phyloP scores from a whole-genome alignment of 1,139 yeast species.

The Debaryomycetaceae sp. region DNA sequence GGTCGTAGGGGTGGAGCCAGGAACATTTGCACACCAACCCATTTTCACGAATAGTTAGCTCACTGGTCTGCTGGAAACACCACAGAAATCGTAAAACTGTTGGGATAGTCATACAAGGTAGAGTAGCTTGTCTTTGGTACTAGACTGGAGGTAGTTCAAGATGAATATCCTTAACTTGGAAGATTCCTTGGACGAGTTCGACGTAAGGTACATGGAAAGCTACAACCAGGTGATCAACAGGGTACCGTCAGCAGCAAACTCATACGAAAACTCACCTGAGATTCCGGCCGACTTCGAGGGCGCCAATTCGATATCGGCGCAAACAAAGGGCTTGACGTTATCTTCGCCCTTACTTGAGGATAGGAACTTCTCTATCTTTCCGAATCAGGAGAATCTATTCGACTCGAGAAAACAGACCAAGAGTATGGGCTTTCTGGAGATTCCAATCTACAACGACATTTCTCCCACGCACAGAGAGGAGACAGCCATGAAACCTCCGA shows the following conservation, averaged over 20 bases:
- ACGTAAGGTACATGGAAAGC: conserved; percentile 16
- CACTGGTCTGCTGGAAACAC: neutral
- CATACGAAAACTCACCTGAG: conserved; percentile 1
- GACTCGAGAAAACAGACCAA: neutral
- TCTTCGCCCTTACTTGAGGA: conserved; percentile 18
- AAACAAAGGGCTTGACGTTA: conserved; percentile 9
- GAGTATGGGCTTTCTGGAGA: neutral
- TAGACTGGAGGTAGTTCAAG: neutral
- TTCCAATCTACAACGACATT: neutral
- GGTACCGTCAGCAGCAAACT: conserved; percentile 3
- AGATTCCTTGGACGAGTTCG: conserved; percentile 21
- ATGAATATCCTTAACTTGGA: conserved; percentile 11
- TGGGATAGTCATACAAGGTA: neutral
- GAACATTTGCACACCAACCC: too few species aligned
- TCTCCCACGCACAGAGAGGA: neutral
- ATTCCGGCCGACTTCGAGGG: neutral
- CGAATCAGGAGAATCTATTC: neutral
- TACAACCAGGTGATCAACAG: conserved; percentile 12
- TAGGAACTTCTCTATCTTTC: conserved; percentile 7
- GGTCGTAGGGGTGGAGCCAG: too few species aligned
- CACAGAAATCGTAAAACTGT: neutral
- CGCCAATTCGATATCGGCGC: conserved; percentile 4
- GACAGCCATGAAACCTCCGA: conserved; percentile 10
- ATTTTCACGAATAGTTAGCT: too few species aligned
- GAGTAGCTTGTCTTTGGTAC: neutral